These are phyloP conservation scores for Populus alba DNA, from an alignment of 345 rosid species.

Conservation along the genomic window DNA sequence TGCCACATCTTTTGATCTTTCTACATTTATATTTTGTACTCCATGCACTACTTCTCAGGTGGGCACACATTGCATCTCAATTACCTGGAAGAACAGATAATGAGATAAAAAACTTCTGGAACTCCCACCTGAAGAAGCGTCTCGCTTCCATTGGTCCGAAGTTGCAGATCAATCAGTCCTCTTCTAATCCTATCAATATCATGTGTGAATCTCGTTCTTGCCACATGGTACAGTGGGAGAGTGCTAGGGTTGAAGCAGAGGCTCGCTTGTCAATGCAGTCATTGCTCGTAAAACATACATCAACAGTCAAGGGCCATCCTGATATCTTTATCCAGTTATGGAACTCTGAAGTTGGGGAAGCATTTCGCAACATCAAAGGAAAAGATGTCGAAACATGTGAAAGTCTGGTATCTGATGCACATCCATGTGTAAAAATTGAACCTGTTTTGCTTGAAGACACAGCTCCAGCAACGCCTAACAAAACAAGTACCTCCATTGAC, in stretches of 20 bases:
- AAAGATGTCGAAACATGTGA: constrained; percentile 30
- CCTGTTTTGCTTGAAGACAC: constrained; percentile 39
- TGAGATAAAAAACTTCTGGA: constrained; percentile 98
- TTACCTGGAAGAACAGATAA: constrained; percentile 95
- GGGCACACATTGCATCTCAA: constrained; percentile 97
- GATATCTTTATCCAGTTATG: constrained; percentile 78
- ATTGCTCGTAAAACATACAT: constrained; percentile 39
- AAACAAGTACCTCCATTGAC: constrained; percentile 1
- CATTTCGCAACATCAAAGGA: constrained; percentile 47
- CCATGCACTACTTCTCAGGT: constrained; percentile 41
- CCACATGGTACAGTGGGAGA: constrained; percentile 99
- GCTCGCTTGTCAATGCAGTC: constrained; percentile 82
- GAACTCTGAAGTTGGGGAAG: constrained; percentile 87
- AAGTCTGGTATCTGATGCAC: constrained; percentile 50
- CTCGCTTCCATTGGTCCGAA: constrained; percentile 75
- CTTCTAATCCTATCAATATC: constrained; percentile 35
- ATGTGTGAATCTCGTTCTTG: constrained; percentile 49
- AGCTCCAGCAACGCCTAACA: constrained; percentile 11
- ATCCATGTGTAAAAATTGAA: constrained; percentile 51
- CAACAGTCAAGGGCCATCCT: constrained; percentile 32
- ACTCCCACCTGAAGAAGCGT: constrained; percentile 89
- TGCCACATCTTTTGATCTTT: background rate
- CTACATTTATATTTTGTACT: background rate
- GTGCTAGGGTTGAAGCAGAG: constrained; percentile 94
- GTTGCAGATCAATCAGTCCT: constrained; percentile 72